Evolutionary conservation across 345 rosid species (phyloP).

Genomic region (Lepidium africanum): DNA sequence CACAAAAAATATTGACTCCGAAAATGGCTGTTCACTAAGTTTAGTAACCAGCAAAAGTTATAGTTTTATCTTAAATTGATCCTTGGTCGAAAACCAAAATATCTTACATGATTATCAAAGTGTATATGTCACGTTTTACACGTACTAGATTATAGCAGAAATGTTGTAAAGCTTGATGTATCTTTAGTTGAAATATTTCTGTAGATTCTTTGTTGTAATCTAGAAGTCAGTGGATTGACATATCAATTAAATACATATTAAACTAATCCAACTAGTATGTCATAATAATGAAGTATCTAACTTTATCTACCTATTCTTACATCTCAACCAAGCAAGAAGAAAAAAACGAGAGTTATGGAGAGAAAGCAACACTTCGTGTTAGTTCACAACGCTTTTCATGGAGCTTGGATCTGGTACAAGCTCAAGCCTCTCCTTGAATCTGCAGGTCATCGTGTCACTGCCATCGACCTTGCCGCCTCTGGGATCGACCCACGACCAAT

Average conservation of each 20-base stretch:
- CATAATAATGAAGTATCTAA: background rate
- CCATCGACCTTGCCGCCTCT: conserved; percentile 28
- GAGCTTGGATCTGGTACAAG: conserved; percentile 34
- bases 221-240: too few species aligned
- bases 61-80: too few species aligned
- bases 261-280: background rate
- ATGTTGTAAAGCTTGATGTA: too few species aligned
- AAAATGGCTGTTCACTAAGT: too few species aligned
- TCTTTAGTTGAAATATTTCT: too few species aligned
- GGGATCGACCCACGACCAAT: conserved; percentile 15
- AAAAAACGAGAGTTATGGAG: conserved; percentile 2
- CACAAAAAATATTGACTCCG: too few species aligned
- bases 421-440: conserved; percentile 30
- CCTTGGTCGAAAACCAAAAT: too few species aligned
- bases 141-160: too few species aligned
- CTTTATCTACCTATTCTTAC: background rate
- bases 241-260: background rate
- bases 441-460: conserved; percentile 29
- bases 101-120: too few species aligned
- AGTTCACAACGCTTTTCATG: conserved; percentile 34
- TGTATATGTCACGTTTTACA: too few species aligned
- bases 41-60: too few species aligned
- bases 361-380: conserved; percentile 23
- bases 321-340: background rate
- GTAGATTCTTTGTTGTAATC: too few species aligned